These are phyloP conservation scores for Sonneratia alba DNA, from an alignment of 345 rosid species.

Conservation along the genomic window DNA sequence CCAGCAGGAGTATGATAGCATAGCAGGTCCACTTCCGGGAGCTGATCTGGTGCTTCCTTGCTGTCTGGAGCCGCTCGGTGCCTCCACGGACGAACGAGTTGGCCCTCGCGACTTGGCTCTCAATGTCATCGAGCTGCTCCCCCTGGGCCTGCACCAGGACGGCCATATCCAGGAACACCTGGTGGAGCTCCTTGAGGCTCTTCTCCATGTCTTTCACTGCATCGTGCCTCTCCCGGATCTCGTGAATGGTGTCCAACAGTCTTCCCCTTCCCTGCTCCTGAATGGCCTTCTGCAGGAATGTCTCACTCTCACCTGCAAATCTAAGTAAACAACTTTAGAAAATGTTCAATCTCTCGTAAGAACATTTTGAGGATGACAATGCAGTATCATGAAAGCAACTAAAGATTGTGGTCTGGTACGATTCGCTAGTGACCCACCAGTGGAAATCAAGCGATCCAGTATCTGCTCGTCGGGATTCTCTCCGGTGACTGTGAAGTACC, in stretches of 20 bases:
- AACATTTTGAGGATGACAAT: too few relatives aligned
- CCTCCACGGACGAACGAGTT: conserved; percentile 57
- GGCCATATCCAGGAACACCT: conserved; percentile 80
- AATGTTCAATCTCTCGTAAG: too few relatives aligned
- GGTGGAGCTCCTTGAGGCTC: conserved; percentile 67
- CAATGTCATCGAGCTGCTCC: conserved; percentile 65
- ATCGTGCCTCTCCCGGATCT: conserved; percentile 73
- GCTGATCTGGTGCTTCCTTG: conserved; percentile 48
- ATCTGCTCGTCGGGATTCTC: conserved; percentile 59
- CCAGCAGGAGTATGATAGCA: conserved; percentile 27
- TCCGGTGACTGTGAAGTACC: conserved; percentile 75
- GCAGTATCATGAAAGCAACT: background rate
- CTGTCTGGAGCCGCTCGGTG: conserved; percentile 37
- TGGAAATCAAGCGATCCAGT: conserved; percentile 60
- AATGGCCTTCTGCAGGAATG: conserved; percentile 69
- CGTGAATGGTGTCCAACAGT: conserved; percentile 62
- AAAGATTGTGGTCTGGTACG: background rate
- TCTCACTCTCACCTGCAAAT: conserved; percentile 54
- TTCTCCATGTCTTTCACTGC: conserved; percentile 75
- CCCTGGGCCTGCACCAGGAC: conserved; percentile 78
- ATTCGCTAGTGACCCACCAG: conserved; percentile 24
- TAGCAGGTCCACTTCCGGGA: conserved; percentile 60
- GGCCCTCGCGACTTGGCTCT: conserved; percentile 61
- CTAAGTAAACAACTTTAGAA: background rate
- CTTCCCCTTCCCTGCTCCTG: conserved; percentile 79